phyloP scores from a whole-genome alignment of 768 basidiomycete genomes.

The Mycena metata region DNA sequence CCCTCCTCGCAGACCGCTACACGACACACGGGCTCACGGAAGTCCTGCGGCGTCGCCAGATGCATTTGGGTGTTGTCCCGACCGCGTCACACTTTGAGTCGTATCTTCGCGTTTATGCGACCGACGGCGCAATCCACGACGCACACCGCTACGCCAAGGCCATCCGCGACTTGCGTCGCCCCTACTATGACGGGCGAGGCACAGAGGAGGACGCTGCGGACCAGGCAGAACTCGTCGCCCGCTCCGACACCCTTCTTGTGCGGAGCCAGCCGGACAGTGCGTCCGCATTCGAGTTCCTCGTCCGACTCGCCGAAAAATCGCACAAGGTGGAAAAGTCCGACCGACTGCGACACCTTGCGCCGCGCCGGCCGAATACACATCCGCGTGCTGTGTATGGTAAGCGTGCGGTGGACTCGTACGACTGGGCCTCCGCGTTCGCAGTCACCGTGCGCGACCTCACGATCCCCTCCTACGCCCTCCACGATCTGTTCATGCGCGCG shows the following conservation, averaged over 20 bases:
- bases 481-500: constrained; percentile 54
- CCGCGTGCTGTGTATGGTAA: constrained; percentile 39
- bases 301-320: constrained; percentile 43
- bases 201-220: constrained; percentile 4
- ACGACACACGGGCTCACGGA: constrained; percentile 65
- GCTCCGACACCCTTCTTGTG: constrained; percentile 60
- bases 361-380: constrained; percentile 22
- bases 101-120: constrained; percentile 62
- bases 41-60: constrained; percentile 59
- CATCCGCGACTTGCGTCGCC: constrained; percentile 46
- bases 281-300: constrained; percentile 64
- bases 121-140: constrained; percentile 58
- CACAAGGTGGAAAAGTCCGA: no score
- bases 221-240: constrained; percentile 38
- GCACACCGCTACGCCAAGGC: constrained; percentile 55
- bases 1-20: constrained; percentile 64
- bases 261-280: constrained; percentile 55
- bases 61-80: constrained; percentile 55
- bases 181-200: not conserved
- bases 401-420: constrained; percentile 55
- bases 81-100: constrained; percentile 60
- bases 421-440: constrained; percentile 62
- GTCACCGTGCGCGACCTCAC: constrained; percentile 58
- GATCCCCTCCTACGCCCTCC: constrained; percentile 49
- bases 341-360: constrained; percentile 3